Evolutionary conservation across 805 yeast genomes (phyloP), one percentile per base, ranked within the genome.

Genomic region (Candida tibetensis): DNA sequence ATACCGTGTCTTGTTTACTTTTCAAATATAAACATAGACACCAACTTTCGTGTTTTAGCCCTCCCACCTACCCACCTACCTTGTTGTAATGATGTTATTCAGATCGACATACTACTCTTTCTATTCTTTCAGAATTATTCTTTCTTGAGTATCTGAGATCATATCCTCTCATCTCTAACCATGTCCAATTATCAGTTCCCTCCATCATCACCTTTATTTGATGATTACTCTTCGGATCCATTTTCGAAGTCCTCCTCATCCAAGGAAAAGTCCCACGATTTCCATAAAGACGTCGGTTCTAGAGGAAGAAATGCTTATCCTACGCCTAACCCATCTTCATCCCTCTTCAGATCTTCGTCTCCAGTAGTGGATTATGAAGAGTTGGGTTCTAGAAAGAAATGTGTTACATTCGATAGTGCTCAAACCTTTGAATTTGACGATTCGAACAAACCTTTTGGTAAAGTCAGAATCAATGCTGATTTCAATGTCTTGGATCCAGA

Each of bases 251-350:
- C 34, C 10, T 7, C 25, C 25, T n/a, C n/a, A n/a, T 7, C 7
- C 9, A 10, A 10, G 9, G 17, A 17, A 31, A 34, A 38, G 26
- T 38, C 37, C 29, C 15, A 40, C 30, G 25, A 39, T 26, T 13
- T 15, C 21, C 37, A 39, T 7, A 39, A 26, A 19, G 28, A 34
- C 18, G 34, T 17, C 17, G 26, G 23, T 17, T 30, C 18, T 27
- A 25, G 49, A 40, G 60, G 49, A 30, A 51, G 57, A 25, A 41
- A 42, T 17, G 66, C 66, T 7, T 80, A 79, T 49, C 86, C 87
- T 9, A 82, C 89, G 1, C 91, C 91, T 15, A 76, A 79, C 47
- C 89, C 91, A 0, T 81, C 88, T 2, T 69, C 74, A 1, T 52
- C 70, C 7, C 32, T 55, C 17, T 70, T 68, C 9, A 52, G 73